Evolutionary conservation across 2,329 filamentous ascomycete genomes (phyloP).

Genomic region (Aspergillus ochraceoroseus): DNA sequence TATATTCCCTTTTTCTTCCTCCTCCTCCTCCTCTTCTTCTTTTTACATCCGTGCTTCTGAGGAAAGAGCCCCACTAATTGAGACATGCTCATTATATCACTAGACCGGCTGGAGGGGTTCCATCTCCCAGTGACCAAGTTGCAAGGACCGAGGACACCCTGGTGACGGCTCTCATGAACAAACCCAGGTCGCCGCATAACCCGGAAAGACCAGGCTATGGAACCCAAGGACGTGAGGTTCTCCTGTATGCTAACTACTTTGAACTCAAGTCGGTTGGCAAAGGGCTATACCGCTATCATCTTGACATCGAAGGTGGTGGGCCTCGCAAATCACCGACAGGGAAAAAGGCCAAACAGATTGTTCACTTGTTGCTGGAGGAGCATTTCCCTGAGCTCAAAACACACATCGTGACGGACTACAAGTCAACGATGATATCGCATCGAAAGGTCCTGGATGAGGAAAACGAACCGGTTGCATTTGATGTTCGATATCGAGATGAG

Average conservation of each 20-base stretch:
- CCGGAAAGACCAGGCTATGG: slow-evolving; percentile 40
- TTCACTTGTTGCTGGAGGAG: slow-evolving; percentile 45
- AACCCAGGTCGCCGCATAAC: slow-evolving; percentile 22
- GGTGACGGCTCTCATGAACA: slow-evolving; percentile 24
- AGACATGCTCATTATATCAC: neutral
- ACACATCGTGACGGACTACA: slow-evolving; percentile 40
- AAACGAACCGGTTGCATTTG: slow-evolving; percentile 16
- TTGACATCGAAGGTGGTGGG: slow-evolving; percentile 32
- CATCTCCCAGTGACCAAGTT: slow-evolving; percentile 24
- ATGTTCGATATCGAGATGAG: slow-evolving; percentile 35
- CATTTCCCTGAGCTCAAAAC: slow-evolving; percentile 27
- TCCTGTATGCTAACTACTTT: slow-evolving; percentile 41
- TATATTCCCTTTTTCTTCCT: slow-evolving; percentile 19
- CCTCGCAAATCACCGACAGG: slow-evolving; percentile 30
- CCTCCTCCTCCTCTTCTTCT: too few species aligned
- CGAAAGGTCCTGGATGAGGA: slow-evolving; percentile 24
- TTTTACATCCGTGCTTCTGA: too few species aligned
- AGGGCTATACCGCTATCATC: slow-evolving; percentile 41
- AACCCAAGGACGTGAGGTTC: slow-evolving; percentile 29
- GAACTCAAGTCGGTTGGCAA: slow-evolving; percentile 35
- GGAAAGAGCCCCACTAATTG: neutral
- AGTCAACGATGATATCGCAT: slow-evolving; percentile 36
- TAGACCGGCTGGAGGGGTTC: slow-evolving; percentile 23
- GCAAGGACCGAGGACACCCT: slow-evolving; percentile 28
- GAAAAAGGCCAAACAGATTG: slow-evolving; percentile 46